Evolutionary conservation across 169 alveolate species (phyloP).

Genomic region (Plasmodium chabaudi): DNA sequence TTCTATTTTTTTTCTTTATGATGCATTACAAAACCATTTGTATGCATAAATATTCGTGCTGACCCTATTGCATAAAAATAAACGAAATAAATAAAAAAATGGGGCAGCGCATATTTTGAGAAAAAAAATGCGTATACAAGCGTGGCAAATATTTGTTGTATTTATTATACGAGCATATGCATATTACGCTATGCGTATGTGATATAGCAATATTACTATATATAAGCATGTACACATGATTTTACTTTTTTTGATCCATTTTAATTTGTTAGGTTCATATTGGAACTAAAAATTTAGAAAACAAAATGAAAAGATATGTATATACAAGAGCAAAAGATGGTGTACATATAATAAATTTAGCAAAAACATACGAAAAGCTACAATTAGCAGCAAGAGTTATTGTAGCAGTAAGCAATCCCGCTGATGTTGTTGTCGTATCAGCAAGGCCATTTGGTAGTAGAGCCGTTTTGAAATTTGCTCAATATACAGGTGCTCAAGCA

Average conservation of each 20-base stretch:
- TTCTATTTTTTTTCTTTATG: too few species aligned
- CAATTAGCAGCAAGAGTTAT: slow-evolving; percentile 99
- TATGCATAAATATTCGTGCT: too few species aligned
- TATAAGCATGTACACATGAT: too few species aligned
- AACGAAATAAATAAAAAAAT: too few species aligned
- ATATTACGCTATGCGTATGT: too few species aligned
- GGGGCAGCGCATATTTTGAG: too few species aligned
- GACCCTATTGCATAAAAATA: too few species aligned
- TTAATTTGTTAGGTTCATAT: slow-evolving; percentile 91
- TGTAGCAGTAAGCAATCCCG: slow-evolving; percentile 98
- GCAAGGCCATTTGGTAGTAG: slow-evolving; percentile 97
- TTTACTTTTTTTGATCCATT: not conserved
- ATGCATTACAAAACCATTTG: too few species aligned
- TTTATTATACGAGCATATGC: too few species aligned
- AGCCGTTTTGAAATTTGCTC: slow-evolving; percentile 98
- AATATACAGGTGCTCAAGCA: slow-evolving; percentile 97
- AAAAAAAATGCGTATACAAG: too few species aligned
- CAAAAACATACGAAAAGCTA: slow-evolving; percentile 98
- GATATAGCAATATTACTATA: too few species aligned
- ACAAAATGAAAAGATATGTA: slow-evolving; percentile 97
- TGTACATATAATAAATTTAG: slow-evolving; percentile 95
- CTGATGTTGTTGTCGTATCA: slow-evolving; percentile 98
- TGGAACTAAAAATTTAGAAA: slow-evolving; percentile 97
- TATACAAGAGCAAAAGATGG: slow-evolving; percentile 98
- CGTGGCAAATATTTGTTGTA: too few species aligned